Evolutionary conservation across 2,329 filamentous ascomycete species (phyloP), one percentile per base, ranked within the genome.

Genomic region (Sordariomycetes sp.): DNA sequence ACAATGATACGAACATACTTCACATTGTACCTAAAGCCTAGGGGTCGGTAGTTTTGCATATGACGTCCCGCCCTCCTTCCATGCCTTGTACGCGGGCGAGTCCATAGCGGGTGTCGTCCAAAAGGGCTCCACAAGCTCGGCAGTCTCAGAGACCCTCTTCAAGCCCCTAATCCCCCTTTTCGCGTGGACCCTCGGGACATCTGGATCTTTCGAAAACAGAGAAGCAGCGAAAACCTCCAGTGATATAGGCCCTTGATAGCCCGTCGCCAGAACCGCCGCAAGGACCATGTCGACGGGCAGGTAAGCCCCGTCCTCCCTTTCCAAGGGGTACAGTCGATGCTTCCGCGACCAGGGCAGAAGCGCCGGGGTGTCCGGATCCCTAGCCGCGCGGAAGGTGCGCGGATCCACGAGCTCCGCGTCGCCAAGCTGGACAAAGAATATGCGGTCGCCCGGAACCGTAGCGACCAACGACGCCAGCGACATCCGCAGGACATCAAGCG

Each of bases 341-440:
- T 52, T 24, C 25, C 48, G 20, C 14, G 48, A 52, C 48, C 48
- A 52, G 25, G 48, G 48, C 6, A 52, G 48, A 24, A 52, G 48
- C 25, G 7, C 20, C 48, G 48, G 48, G 7, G 48, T 28, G 7
- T 24, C 25, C 14, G 48, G 48, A 14, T 52, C 48, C n/a, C 11
- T 24, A n/a, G 48, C 14, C 25, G 48, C 14, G 20, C 14, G 48
- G 25, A 59, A 52, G 20, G 40, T 22, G 16, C 10, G n/a, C 8
- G 58, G 46, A 48, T 59, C 58, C 54, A 59, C 53, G 18, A 35
- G 28, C 48, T 59, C 54, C 16, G 54, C 58, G 28, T 59, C 58
- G 46, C 40, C 58, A 10, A 59, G 40, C 34, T 59, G 58, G 18
- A 59, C 48, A 24, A 57, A 58, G 58, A 59, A 59, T 14, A 59